Evolutionary conservation across 2,329 filamentous ascomycete genomes (phyloP), one percentile per base, ranked within the genome.

Genomic region (Pseudophaeomoniella oleicola): DNA sequence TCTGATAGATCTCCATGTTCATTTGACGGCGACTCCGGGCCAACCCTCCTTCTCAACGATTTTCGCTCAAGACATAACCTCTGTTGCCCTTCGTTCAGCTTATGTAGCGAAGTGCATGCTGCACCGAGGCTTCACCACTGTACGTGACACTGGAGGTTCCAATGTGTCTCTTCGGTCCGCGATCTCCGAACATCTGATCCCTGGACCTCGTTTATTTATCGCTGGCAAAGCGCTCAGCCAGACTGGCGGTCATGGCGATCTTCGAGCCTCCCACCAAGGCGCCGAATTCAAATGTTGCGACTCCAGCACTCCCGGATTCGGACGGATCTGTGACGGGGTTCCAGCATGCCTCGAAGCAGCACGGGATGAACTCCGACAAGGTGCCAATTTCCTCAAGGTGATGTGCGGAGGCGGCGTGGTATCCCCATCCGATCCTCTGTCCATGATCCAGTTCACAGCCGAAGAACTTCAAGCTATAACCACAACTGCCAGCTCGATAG

Each of bases 311-410:
- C 51, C 49, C 1, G 54, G 54, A 4, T 46, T 67, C 1, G 65
- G 64, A 1, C 53, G 61, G 5, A 53, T 74, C 1, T 64, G 62
- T 31, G 68, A 75, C 46, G 69, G 72, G 2, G 69, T 72, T 1
- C 57, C 68, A 0, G 66, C 69, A 32, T 75, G 71, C 42, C 55
- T 71, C 30, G 60, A 60, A 14, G 64, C 57, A 5, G 62, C 65
- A 0, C 59, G 72, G 2, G 69, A 74, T 36, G 65, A 75, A 47
- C 49, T 78, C 0, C 58, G 72, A 2, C 58, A 54, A 5, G 72
- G 72, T 2, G 67, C 69, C 1, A 69, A 76, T 46, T 75, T 76
- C 44, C 64, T 78, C 50, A 77, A 77, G 50, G 71, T 78, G 42
- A 75, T 75, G 70, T 59, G 59, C 1, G 63, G 63, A 4, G 72